Evolutionary conservation across 768 basidiomycete species (phyloP), one percentile per base, ranked within the genome.

Genomic region (Xerocomellus intermedius): DNA sequence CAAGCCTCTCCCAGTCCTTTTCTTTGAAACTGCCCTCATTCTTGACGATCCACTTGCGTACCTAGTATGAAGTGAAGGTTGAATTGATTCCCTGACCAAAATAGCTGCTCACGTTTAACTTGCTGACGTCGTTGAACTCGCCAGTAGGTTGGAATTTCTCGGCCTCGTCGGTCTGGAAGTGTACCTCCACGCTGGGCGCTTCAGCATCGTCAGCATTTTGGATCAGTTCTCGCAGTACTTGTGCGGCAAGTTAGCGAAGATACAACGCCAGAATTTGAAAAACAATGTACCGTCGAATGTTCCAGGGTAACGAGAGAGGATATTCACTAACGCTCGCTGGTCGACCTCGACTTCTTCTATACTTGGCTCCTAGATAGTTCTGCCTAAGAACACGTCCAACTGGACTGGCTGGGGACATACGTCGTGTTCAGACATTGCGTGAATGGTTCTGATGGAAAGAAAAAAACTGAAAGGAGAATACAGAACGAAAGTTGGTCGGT

Each of bases 131-230:
- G 10, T 24, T n/a, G 13, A 10, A 17, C n/a, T 41, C 10, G 17
- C 24, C 13, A 10, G 24, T 3, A 24, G 17, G 10, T 19, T 16
- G 39, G 19, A 17, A 19, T 37, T 60, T 42, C 30, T 60, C 32
- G 35, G 33, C 60, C 39, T 48, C 52, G 33, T 52, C 39, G 1
- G 73, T 74, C 42, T 69, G 61, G 52, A 78, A 78, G 36, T 70
- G 69, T 5, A 79, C 62, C 55, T 77, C 66, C 9, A 77, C 68
- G 0, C 44, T 56, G 19, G 50, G 66, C 2, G 75, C 69, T 4
- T 67, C 71, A 0, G 74, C 81, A 67, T 82, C 81, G 56, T 82
- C 81, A 16, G 82, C 79, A 64, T 84, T 84, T 63, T 83, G 82
- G 13, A 83, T 64, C 19, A 84, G 69, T 60, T 83, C 83, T 48